Percentiles rank a stretch among this genome's conserved stretches.
Evolutionary conservation across 2,329 filamentous ascomycete species (phyloP).

Genomic region (Aspergillus amoenus): DNA sequence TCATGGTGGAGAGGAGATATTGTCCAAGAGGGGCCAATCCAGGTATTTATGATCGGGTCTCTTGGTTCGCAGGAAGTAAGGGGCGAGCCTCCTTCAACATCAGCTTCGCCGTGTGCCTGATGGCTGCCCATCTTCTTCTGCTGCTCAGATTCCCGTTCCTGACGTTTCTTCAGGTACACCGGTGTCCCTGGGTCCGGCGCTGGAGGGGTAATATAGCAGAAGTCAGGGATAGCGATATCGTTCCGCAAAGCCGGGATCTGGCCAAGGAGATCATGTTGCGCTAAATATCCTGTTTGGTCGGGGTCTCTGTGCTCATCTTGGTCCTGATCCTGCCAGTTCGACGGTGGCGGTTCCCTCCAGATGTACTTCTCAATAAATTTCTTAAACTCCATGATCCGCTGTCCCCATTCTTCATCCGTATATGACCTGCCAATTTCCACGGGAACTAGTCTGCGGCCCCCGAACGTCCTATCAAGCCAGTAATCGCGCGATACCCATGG

Average conservation of each 20-base stretch:
- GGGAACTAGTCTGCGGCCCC: conserved; percentile 76
- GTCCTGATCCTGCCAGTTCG: not conserved
- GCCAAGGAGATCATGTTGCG: conserved; percentile 82
- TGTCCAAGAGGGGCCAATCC: conserved; percentile 85
- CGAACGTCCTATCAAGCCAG: conserved; percentile 70
- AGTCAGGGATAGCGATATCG: conserved; percentile 80
- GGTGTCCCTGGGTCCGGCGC: conserved; percentile 50
- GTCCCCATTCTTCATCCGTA: conserved; percentile 80
- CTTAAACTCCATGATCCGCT: conserved; percentile 73
- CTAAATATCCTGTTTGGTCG: conserved; percentile 70
- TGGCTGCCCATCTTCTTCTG: not conserved
- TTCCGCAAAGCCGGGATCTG: conserved; percentile 75
- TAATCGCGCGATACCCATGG: conserved; percentile 75
- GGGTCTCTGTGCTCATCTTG: conserved; percentile 10
- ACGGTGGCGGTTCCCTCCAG: conserved; percentile 22
- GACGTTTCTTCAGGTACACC: conserved; percentile 40
- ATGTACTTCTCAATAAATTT: conserved; percentile 69
- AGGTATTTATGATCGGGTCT: conserved; percentile 77
- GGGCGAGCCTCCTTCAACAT: not conserved
- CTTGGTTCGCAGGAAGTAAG: conserved; percentile 17
- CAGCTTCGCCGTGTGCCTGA: not conserved
- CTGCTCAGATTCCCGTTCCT: conserved; percentile 20
- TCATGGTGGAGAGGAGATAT: conserved; percentile 94
- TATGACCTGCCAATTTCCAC: conserved; percentile 86
- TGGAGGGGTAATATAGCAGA: conserved; percentile 73